A percentile compares a stretch with the other conserved stretches of the same genome.
Conservation (phyloP, 208 protist genomes). For the Acanthamoeba lenticulata region DNA sequence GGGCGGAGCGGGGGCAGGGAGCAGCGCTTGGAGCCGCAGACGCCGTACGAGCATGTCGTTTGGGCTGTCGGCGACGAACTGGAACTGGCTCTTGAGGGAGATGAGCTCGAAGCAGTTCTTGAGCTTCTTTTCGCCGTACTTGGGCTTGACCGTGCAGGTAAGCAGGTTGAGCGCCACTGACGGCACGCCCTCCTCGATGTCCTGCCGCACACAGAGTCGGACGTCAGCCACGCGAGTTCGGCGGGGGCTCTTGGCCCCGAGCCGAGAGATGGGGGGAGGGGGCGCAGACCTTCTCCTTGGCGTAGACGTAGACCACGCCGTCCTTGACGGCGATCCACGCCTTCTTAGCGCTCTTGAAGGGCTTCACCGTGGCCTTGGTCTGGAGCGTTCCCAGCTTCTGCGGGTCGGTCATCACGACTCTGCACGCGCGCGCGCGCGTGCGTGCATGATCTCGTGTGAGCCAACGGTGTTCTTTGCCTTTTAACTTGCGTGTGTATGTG, state of each 20-base stretch:
- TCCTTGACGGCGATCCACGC: neutral
- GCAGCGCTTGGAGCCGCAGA: neutral
- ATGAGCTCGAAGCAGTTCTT: slow-evolving; percentile 60
- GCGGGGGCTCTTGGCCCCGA: neutral
- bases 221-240: neutral
- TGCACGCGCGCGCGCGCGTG: neutral
- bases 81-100: slow-evolving; percentile 33
- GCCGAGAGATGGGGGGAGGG: neutral
- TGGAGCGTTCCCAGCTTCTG: neutral
- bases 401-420: neutral
- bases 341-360: slow-evolving; percentile 41
- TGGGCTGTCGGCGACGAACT: neutral
- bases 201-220: neutral
- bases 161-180: slow-evolving; percentile 33
- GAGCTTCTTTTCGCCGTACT: slow-evolving; percentile 1
- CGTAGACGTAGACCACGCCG: slow-evolving; percentile 30
- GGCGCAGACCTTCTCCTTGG: neutral
- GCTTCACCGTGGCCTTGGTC: slow-evolving; percentile 25
- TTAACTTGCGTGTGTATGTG: neutral
- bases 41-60: slow-evolving; percentile 1
- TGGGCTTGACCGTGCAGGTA: slow-evolving; percentile 26
- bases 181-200: slow-evolving; percentile 35
- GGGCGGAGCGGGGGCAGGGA: neutral
- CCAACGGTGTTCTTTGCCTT: too few species aligned
- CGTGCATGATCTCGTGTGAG: too few species aligned